Conservation (phyloP, 192 early-diverging fungal genomes). For the Coemansia sp. region DNA sequence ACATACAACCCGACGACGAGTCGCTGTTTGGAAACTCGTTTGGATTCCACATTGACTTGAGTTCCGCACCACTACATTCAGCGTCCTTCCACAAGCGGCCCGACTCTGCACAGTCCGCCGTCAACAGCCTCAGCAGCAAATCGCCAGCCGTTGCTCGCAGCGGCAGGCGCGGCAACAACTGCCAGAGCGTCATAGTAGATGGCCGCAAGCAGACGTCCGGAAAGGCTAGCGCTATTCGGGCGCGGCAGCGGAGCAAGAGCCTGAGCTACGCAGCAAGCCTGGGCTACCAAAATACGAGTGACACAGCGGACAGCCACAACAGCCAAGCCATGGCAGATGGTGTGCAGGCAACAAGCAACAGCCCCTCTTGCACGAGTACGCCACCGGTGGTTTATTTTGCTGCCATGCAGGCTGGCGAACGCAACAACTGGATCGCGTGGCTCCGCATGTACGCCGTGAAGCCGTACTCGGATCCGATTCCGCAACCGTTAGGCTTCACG, state of each 20-base stretch:
- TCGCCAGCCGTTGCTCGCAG: not conserved
- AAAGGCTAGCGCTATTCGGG: not conserved
- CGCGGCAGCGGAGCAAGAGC: constrained; percentile 14
- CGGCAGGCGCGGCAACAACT: constrained; percentile 13
- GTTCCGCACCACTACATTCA: not conserved
- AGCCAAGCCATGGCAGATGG: not conserved
- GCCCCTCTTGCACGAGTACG: not conserved
- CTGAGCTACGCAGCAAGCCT: not conserved
- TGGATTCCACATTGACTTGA: constrained; percentile 32
- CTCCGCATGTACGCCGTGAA: constrained; percentile 30
- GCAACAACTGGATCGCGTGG: constrained; percentile 44
- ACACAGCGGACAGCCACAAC: not conserved
- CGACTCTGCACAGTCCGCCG: not conserved
- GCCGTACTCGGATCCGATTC: constrained; percentile 12
- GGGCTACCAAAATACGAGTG: not conserved
- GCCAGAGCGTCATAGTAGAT: not conserved
- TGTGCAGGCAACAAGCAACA: not conserved
- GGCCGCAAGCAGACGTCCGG: not conserved
- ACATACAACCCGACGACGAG: constrained; percentile 43
- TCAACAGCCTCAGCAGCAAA: not conserved
- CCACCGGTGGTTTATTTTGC: constrained; percentile 37
- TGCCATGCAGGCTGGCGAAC: constrained; percentile 31
- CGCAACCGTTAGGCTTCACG: constrained; percentile 16
- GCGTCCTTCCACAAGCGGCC: not conserved
- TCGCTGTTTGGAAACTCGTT: constrained; percentile 46